phyloP scores from a whole-genome alignment of 345 rosid genomes.

The Salix caprea region DNA sequence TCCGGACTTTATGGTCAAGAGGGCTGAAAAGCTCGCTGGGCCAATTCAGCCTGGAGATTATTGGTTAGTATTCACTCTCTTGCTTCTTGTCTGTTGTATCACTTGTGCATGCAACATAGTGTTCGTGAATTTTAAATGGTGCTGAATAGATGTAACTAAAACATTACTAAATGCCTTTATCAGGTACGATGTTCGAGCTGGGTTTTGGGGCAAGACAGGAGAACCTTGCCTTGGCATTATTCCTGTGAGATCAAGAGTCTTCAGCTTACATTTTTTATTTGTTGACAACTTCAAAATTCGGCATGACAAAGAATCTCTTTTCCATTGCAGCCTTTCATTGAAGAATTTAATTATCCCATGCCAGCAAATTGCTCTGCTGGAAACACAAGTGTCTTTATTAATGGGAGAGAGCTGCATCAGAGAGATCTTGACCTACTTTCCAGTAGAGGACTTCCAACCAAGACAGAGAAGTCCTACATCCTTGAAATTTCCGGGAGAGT shows the following conservation, averaged over 20 bases:
- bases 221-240: constrained; percentile 26
- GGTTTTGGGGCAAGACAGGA: constrained; percentile 34
- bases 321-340: constrained; percentile 20
- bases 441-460: constrained; percentile 20
- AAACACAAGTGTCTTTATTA: constrained; percentile 21
- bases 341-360: constrained; percentile 24
- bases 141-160: no score
- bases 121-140: no score
- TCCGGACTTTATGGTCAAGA: constrained; percentile 6
- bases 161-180: neutral
- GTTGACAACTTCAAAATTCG: neutral
- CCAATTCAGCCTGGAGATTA: constrained; percentile 30
- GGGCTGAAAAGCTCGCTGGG: constrained; percentile 27
- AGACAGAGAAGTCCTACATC: constrained; percentile 13
- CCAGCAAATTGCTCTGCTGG: constrained; percentile 22
- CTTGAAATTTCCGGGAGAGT: constrained; percentile 24
- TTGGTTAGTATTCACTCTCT: constrained; percentile 18
- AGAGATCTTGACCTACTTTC: constrained; percentile 21
- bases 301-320: neutral
- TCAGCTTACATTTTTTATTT: neutral
- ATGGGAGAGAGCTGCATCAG: constrained; percentile 29
- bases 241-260: constrained; percentile 24
- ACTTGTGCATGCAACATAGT: neutral
- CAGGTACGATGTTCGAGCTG: constrained; percentile 30
- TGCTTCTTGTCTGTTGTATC: neutral